phyloP scores from a whole-genome alignment of 768 basidiomycete genomes.

The Suillus subalutaceus region DNA sequence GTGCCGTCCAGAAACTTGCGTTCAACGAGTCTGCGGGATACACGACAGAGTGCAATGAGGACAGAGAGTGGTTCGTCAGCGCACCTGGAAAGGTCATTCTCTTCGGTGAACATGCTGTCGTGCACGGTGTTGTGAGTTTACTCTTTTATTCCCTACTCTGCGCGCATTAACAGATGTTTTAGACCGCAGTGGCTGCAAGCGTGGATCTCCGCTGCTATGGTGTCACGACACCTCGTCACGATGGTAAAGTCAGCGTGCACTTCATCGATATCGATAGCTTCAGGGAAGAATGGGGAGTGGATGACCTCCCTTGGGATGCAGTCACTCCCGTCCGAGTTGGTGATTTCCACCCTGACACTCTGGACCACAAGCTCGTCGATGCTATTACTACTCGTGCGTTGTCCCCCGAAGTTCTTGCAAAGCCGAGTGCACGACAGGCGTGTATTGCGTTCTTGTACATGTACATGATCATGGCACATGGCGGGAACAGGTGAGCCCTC shows the following conservation, averaged over 20 bases:
- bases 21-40: slow-evolving; percentile 30
- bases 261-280: slow-evolving; percentile 81
- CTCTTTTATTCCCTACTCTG: slow-evolving; percentile 13
- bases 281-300: slow-evolving; percentile 80
- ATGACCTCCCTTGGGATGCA: slow-evolving; percentile 78
- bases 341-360: slow-evolving; percentile 58
- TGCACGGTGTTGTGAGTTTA: slow-evolving; percentile 87
- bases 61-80: slow-evolving; percentile 82
- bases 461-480: slow-evolving; percentile 76
- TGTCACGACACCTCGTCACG: slow-evolving; percentile 72
- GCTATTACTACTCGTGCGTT: slow-evolving; percentile 59
- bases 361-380: slow-evolving; percentile 75
- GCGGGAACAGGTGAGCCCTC: slow-evolving; percentile 54
- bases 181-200: slow-evolving; percentile 51
- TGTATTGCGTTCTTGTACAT: slow-evolving; percentile 87
- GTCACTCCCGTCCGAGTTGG: slow-evolving; percentile 56
- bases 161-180: slow-evolving; percentile 7
- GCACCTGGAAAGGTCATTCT: slow-evolving; percentile 98
- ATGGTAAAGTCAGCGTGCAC: slow-evolving; percentile 72
- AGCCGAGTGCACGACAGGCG: slow-evolving; percentile 46
- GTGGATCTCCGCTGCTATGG: slow-evolving; percentile 96
- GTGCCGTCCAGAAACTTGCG: slow-evolving; percentile 72
- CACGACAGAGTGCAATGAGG: slow-evolving; percentile 26
- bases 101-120: slow-evolving; percentile 98
- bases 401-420: slow-evolving; percentile 34